phyloP scores from a whole-genome alignment of 768 basidiomycete genomes.

The Rubroboletus pulcherrimus region DNA sequence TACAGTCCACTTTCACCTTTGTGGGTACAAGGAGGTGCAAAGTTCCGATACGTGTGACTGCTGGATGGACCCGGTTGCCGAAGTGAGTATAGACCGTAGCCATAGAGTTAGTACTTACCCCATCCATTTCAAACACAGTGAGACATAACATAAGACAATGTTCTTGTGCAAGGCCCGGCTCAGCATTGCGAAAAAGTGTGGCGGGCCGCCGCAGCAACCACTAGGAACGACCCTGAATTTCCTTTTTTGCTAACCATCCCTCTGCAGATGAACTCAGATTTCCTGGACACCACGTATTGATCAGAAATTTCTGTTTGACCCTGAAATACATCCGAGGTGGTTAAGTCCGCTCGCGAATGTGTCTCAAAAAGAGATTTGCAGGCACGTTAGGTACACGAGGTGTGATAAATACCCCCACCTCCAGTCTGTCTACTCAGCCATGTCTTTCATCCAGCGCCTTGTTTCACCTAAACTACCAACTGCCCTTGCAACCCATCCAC shows the following conservation, averaged over 20 bases:
- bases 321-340: background rate
- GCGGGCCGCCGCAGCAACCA: too few relatives aligned
- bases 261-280: background rate
- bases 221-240: too few relatives aligned
- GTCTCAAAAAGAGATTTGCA: background rate
- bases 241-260: too few relatives aligned
- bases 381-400: background rate
- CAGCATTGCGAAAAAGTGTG: too few relatives aligned
- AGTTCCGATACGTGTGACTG: background rate
- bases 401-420: background rate
- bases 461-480: conserved; percentile 20
- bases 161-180: background rate
- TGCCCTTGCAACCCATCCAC: conserved; percentile 1
- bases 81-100: background rate
- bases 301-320: background rate
- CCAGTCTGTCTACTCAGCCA: background rate
- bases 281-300: background rate
- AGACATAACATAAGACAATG: background rate
- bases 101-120: background rate
- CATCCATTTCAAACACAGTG: background rate
- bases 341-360: background rate
- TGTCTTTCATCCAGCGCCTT: conserved; percentile 15
- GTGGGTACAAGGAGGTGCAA: background rate
- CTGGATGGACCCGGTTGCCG: background rate
- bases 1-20: background rate